Conservation (phyloP, 495 filamentous ascomycete genomes). For the Xylaria longipes region DNA sequence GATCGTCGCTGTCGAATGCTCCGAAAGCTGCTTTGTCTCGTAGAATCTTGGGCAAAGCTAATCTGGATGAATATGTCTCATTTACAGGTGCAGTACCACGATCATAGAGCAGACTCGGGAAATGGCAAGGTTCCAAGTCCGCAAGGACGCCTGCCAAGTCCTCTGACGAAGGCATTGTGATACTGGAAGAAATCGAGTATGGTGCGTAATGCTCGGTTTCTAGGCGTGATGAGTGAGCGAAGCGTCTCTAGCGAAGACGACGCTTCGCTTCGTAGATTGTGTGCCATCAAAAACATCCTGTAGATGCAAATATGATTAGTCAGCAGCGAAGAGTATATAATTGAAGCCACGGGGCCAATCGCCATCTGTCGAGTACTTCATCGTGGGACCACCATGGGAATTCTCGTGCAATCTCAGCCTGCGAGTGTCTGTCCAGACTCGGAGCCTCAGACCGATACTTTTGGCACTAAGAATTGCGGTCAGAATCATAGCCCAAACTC, state of each 20-base stretch:
- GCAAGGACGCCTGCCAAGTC: not conserved
- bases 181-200: not conserved
- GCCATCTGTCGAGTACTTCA: not conserved
- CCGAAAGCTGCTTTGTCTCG: not conserved
- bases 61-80: conserved; percentile 3
- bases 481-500: not conserved
- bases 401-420: not conserved
- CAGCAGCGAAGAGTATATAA: not conserved
- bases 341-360: not conserved
- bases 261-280: not conserved
- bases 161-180: not conserved
- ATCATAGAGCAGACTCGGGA: conserved; percentile 1
- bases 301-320: not conserved
- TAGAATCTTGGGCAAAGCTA: not conserved
- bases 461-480: conserved; percentile 4
- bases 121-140: not conserved
- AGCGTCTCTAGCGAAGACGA: not conserved
- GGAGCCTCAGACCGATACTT: not conserved
- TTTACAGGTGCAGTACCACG: not conserved
- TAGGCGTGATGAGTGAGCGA: not conserved
- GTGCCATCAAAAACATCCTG: not conserved
- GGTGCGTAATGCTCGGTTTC: not conserved
- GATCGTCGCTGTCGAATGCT: not conserved
- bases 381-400: not conserved
- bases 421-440: not conserved